These are phyloP conservation scores for Hyphopichia buzzinii DNA, from an alignment of 1,139 yeast species.

Conservation along the genomic window DNA sequence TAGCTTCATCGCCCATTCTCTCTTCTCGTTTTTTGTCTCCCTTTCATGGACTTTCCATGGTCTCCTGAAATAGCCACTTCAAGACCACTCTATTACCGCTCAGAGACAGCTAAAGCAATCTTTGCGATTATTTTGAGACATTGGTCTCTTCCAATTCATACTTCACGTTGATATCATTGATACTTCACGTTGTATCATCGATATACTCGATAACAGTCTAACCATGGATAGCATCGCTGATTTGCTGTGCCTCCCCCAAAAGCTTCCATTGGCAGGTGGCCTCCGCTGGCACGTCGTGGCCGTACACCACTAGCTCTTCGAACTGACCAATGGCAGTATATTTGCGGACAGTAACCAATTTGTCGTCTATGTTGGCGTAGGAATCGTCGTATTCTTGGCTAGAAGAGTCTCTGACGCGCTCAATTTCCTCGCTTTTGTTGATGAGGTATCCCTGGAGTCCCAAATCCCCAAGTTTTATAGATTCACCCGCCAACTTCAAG, in stretches of 20 bases:
- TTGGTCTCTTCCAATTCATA: background rate
- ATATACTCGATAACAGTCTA: slow-evolving; percentile 6
- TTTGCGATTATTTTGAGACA: background rate
- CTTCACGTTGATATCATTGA: too few species aligned
- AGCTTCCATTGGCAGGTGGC: slow-evolving; percentile 33
- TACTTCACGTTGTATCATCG: too few species aligned
- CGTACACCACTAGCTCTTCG: slow-evolving; percentile 29
- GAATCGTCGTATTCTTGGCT: slow-evolving; percentile 13
- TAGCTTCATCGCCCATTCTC: too few species aligned
- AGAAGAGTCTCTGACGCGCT: slow-evolving; percentile 13
- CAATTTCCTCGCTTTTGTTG: slow-evolving; percentile 30
- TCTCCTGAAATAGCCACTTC: too few species aligned
- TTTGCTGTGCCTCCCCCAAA: slow-evolving; percentile 33
- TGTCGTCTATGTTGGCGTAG: slow-evolving; percentile 15
- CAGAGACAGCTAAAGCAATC: too few species aligned
- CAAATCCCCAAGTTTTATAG: slow-evolving; percentile 15
- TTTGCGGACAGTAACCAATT: slow-evolving; percentile 16
- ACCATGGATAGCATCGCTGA: slow-evolving; percentile 32
- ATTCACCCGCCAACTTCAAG: slow-evolving; percentile 33
- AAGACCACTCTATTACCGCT: too few species aligned
- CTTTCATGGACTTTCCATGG: too few species aligned
- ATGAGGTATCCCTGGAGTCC: slow-evolving; percentile 30
- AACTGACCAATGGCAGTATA: slow-evolving; percentile 33
- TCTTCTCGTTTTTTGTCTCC: too few species aligned
- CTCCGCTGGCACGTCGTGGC: slow-evolving; percentile 36